Percentiles rank a stretch among this genome's conserved stretches.
These are phyloP conservation scores for Solanum sparsipilum DNA, from an alignment of 257 asterid genomes.

Conservation along the genomic window DNA sequence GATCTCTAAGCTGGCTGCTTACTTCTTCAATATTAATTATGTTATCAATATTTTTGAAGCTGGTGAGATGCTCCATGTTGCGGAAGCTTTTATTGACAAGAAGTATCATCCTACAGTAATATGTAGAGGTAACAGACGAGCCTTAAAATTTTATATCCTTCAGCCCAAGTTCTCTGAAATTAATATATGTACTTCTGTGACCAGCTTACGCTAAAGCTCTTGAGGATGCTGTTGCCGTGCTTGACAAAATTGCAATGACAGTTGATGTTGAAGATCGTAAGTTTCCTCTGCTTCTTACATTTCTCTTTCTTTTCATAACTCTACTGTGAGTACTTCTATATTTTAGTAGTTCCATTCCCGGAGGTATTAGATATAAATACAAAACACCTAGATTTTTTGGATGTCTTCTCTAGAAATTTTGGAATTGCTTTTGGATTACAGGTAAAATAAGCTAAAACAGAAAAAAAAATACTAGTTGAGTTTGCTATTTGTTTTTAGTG, in stretches of 20 bases:
- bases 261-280: slow-evolving; percentile 84
- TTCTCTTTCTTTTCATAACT: not conserved
- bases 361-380: not conserved
- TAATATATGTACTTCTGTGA: slow-evolving; percentile 4
- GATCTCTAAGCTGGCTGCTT: not conserved
- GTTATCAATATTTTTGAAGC: slow-evolving; percentile 31
- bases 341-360: not conserved
- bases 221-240: slow-evolving; percentile 81
- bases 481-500: not conserved
- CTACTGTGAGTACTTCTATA: not conserved
- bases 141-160: not conserved
- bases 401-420: not conserved
- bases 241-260: slow-evolving; percentile 81
- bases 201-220: slow-evolving; percentile 83
- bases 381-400: not conserved
- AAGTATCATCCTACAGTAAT: slow-evolving; percentile 86
- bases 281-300: slow-evolving; percentile 12
- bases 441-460: not conserved
- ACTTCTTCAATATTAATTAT: not conserved
- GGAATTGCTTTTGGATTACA: not conserved
- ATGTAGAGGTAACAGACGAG: slow-evolving; percentile 56
- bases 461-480: not conserved
- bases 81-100: slow-evolving; percentile 94
- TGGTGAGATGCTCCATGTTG: slow-evolving; percentile 99
- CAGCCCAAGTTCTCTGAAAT: not conserved